phyloP scores from a whole-genome alignment of 2,329 filamentous ascomycete genomes.

The Trichoderma harzianum region DNA sequence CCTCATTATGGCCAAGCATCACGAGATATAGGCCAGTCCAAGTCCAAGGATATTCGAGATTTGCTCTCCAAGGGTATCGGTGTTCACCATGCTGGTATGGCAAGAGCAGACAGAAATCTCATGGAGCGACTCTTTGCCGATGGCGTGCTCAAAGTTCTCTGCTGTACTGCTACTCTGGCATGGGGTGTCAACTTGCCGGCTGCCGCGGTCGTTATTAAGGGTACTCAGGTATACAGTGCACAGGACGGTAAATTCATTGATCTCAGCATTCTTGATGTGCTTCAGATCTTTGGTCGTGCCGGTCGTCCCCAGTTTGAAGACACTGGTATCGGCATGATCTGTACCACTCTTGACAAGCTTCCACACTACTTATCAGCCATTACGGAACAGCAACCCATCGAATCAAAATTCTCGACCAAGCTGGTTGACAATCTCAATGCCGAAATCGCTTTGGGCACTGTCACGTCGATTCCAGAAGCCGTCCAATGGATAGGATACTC shows the following conservation, averaged over 20 bases:
- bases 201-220: conserved; percentile 95
- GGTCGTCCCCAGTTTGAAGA: conserved; percentile 97
- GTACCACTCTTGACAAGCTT: conserved; percentile 91
- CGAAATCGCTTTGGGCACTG: conserved; percentile 88
- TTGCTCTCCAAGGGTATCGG: conserved; percentile 87
- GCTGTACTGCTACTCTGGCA: conserved; percentile 94
- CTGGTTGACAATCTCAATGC: conserved; percentile 96
- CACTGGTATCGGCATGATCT: conserved; percentile 96
- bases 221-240: conserved; percentile 93
- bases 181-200: conserved; percentile 99
- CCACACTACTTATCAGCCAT: conserved; percentile 88
- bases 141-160: conserved; percentile 93
- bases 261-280: conserved; percentile 89
- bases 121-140: conserved; percentile 89
- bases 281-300: conserved; percentile 97
- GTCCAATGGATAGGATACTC: conserved; percentile 98
- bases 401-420: conserved; percentile 92
- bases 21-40: conserved; percentile 80
- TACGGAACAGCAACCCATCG: conserved; percentile 93
- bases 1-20: conserved; percentile 76
- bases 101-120: conserved; percentile 88
- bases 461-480: conserved; percentile 88
- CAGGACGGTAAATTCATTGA: conserved; percentile 97
- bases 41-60: conserved; percentile 82
- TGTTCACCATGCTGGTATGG: conserved; percentile 96